A percentile compares a stretch with the other conserved stretches of the same genome.
Evolutionary conservation across 257 asterid species (phyloP).

Genomic region (Solanum pimpinellifolium): DNA sequence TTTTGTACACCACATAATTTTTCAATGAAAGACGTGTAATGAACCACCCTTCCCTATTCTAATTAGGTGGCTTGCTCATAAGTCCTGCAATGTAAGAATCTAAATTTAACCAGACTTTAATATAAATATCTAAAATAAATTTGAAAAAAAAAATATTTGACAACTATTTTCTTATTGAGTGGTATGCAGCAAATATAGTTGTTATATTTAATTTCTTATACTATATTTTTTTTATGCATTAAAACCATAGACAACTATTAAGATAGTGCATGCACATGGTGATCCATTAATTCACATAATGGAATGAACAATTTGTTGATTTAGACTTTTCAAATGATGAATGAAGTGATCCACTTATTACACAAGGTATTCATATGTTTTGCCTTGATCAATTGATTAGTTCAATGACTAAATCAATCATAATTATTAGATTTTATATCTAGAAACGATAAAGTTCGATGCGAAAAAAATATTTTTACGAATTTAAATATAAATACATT

Average conservation of each 20-base stretch:
- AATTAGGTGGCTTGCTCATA: too few species aligned
- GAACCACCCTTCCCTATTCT: too few species aligned
- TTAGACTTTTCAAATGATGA: background rate
- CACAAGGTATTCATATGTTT: background rate
- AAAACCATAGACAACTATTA: background rate
- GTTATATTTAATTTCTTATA: background rate
- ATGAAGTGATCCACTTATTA: background rate
- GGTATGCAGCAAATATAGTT: background rate
- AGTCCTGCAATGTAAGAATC: rapidly evolving
- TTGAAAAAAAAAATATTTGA: background rate
- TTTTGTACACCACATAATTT: too few species aligned
- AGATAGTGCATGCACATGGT: background rate
- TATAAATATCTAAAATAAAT: background rate
- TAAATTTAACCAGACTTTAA: rapidly evolving
- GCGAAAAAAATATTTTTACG: rapidly evolving
- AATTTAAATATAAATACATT: too few species aligned
- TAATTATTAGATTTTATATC: background rate
- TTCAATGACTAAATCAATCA: background rate
- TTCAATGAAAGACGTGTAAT: too few species aligned
- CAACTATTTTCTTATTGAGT: background rate
- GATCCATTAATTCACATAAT: background rate
- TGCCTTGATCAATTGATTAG: background rate
- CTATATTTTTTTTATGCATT: background rate
- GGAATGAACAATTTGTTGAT: background rate
- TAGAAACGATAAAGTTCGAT: too few species aligned